Conservation (phyloP, 2,329 filamentous ascomycete genomes). For the Davidsoniella virescens region DNA sequence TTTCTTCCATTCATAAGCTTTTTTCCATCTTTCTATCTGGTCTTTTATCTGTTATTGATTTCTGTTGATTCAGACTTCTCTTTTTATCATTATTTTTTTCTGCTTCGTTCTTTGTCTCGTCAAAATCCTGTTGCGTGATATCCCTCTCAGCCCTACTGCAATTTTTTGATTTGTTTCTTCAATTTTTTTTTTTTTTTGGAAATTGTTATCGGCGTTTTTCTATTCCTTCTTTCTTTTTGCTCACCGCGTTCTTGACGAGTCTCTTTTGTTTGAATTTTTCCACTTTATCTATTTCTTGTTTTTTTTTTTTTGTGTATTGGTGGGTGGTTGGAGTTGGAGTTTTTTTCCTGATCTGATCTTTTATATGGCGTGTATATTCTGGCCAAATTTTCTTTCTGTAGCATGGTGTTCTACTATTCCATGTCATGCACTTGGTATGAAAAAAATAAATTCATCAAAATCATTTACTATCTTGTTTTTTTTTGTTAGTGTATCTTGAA, state of each 20-base stretch:
- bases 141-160: not conserved
- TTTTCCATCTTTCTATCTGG: not conserved
- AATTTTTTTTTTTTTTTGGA: not conserved
- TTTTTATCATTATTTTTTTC: not conserved
- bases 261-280: too few relatives aligned
- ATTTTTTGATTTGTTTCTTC: not conserved
- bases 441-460: too few relatives aligned
- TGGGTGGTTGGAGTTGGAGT: not conserved
- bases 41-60: not conserved
- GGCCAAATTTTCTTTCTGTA: too few relatives aligned
- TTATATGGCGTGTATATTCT: not conserved
- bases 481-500: too few relatives aligned
- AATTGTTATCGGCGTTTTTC: not conserved
- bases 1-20: not conserved
- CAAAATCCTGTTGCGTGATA: not conserved
- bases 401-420: too few relatives aligned
- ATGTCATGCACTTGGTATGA: too few relatives aligned
- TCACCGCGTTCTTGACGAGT: too few relatives aligned
- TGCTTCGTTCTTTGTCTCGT: not conserved
- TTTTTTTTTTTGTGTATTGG: not conserved
- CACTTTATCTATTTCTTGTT: not conserved
- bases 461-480: too few relatives aligned
- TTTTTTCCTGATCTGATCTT: constrained; percentile 1
- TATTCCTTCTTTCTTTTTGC: too few relatives aligned
- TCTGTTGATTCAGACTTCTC: not conserved